phyloP scores from a whole-genome alignment of 768 basidiomycete species.

The Mycena maculata region DNA sequence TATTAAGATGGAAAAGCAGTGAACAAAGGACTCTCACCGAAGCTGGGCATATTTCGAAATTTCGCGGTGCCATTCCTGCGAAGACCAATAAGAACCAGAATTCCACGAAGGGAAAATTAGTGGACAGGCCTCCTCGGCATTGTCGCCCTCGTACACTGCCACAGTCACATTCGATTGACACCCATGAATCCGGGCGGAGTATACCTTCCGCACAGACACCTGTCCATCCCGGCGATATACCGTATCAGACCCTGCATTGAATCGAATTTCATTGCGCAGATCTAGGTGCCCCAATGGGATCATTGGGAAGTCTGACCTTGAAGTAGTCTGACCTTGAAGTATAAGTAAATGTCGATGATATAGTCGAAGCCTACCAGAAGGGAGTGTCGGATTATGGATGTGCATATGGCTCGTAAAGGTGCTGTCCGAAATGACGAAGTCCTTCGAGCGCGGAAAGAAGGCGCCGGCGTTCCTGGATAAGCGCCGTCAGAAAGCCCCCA shows the following conservation, averaged over 20 bases:
- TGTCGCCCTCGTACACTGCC: background rate
- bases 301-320: background rate
- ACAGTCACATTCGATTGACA: background rate
- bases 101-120: background rate
- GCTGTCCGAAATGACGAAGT: too few relatives aligned
- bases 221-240: too few relatives aligned
- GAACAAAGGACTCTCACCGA: background rate
- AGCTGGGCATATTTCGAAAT: background rate
- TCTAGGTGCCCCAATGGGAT: background rate
- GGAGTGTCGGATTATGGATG: too few relatives aligned
- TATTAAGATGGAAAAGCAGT: background rate
- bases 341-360: too few relatives aligned
- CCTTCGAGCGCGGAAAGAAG: too few relatives aligned
- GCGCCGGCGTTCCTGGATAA: too few relatives aligned
- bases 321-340: too few relatives aligned
- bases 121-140: background rate
- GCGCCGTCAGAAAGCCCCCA: too few relatives aligned
- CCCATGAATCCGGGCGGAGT: background rate
- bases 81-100: background rate
- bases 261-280: background rate
- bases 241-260: background rate
- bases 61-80: background rate
- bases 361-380: too few relatives aligned
- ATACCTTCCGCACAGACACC: background rate
- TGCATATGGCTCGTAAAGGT: too few relatives aligned